Conservation (phyloP, 129 eudicot species). For the Helianthus annuus region HanXRQr2.0-SUNRISE NC_035445.2:156789105-156789604, state of each 20-base stretch:
- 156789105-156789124: too few species aligned
- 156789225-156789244: too few species aligned
- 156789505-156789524: neutral
- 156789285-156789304: neutral
- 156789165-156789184: too few species aligned
- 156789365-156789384: neutral
- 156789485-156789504: neutral
- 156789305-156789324: neutral
- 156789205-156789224: too few species aligned
- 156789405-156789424: slow-evolving; percentile 1
- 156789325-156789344: neutral
- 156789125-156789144: too few species aligned
- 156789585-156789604: neutral
- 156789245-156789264: too few species aligned
- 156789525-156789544: slow-evolving; percentile 2
- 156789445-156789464: slow-evolving; percentile 5
- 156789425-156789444: neutral
- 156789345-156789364: neutral
- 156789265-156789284: neutral
- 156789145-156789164: too few species aligned
- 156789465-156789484: neutral
- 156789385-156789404: neutral
- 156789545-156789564: slow-evolving; percentile 4
- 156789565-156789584: neutral
- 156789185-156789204: too few species aligned